Conservation (phyloP, 2,329 filamentous ascomycete species). For the Calonectria pseudoreteaudii region DNA sequence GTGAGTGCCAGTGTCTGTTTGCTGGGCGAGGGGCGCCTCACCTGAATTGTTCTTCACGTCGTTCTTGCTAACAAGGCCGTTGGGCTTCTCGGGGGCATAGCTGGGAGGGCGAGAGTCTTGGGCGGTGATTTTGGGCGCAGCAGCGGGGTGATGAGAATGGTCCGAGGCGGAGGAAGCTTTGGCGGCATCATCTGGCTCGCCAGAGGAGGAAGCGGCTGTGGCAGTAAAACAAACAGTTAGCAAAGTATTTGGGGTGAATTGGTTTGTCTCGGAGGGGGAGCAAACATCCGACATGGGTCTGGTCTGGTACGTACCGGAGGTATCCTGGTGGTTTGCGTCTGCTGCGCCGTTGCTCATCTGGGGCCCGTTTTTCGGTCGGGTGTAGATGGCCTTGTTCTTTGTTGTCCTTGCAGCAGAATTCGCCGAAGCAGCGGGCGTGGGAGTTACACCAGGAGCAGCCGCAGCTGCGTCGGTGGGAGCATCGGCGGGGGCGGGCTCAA, state of each 20-base stretch:
- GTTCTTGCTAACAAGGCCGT: slow-evolving; percentile 28
- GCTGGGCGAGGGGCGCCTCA: slow-evolving; percentile 21
- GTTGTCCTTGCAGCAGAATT: slow-evolving; percentile 28
- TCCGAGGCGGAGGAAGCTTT: slow-evolving; percentile 30
- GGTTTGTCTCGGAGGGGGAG: background rate
- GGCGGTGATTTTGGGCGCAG: slow-evolving; percentile 22
- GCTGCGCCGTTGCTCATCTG: slow-evolving; percentile 26
- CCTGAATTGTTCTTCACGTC: slow-evolving; percentile 32
- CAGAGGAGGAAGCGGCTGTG: slow-evolving; percentile 30
- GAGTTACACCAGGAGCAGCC: slow-evolving; percentile 23
- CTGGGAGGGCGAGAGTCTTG: slow-evolving; percentile 16
- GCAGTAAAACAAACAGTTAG: slow-evolving; percentile 28
- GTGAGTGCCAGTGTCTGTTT: slow-evolving; percentile 22
- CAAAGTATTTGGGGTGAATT: background rate
- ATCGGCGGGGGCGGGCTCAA: slow-evolving; percentile 19
- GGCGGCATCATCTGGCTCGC: slow-evolving; percentile 29
- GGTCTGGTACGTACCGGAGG: slow-evolving; percentile 38
- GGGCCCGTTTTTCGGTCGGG: slow-evolving; percentile 25
- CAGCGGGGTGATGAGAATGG: slow-evolving; percentile 40
- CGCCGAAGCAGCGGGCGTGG: slow-evolving; percentile 19
- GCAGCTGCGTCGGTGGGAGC: slow-evolving; percentile 11
- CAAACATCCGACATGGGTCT: slow-evolving; percentile 11
- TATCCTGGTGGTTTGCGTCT: slow-evolving; percentile 26
- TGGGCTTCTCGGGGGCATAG: slow-evolving; percentile 28
- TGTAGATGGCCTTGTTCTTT: slow-evolving; percentile 21